Base-by-base conservation (phyloP, 441 rosid species). In the Brassica balearica region DNA sequence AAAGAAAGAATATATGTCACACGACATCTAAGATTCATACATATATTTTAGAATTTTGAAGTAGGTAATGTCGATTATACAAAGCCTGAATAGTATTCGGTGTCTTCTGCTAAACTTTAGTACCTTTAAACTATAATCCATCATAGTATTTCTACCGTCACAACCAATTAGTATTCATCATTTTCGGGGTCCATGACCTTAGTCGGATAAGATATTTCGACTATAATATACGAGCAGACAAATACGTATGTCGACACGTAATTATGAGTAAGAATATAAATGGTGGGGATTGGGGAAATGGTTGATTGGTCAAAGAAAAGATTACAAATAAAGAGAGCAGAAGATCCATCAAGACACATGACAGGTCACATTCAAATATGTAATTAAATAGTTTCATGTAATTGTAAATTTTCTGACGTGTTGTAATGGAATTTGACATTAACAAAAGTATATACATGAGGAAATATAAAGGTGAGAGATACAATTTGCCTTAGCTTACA, bases 401-500 rank as follows among this genome's bases (percentile, higher is more conserved):
- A 20, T 63, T 55, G 69, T 14, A 71, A 56, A 25, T 65, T 56
- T 71, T 58, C 53, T 61, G 73, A 72, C 76, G 72, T 77, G 62
- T 71, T 29, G 14, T 77, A 65, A 72, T 66, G 64, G 3, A 20
- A 66, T 59, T 59, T 58, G 43, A 72, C 62, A 72, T 29, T 5
- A 25, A 36, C 12, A 61, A 48, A 76, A 71, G 9, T 34, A 2
- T 32, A 6, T 8, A 58, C 6, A 67, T 14, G 23, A 68, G 0
- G 62, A 77, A 32, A 10, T 3, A 2, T 2, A 14, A 72, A 59
- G 29, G 43, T 22, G 11, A 22, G 58, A 58, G 58, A 43, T 17
- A 69, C 71, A 25, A 58, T 14, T 68, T 77, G 77, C 60, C 82
- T 78, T 77, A 48, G 77, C 77, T 58, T 61, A 73, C 73, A 73